Conservation (phyloP, 768 basidiomycete genomes). For the Lactarius deliciosus region DNA sequence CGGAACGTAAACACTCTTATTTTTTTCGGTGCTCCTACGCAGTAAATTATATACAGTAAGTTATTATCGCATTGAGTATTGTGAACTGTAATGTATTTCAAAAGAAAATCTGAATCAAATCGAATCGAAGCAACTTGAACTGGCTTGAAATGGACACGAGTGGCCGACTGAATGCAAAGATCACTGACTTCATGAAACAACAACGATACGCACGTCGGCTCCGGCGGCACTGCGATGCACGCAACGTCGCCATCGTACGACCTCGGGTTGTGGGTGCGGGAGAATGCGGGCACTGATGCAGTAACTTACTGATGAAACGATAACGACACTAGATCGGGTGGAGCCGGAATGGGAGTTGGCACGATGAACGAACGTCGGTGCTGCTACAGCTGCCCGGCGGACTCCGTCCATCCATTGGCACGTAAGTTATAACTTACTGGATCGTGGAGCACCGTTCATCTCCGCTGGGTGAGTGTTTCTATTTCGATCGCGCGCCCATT, state of each 20-base stretch:
- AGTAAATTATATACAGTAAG: neutral
- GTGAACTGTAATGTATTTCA: neutral
- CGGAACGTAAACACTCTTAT: neutral
- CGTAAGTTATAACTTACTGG: neutral
- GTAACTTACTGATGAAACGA: neutral
- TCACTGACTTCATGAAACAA: neutral
- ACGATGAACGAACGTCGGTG: neutral
- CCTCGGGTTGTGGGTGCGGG: neutral
- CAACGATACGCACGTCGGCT: neutral
- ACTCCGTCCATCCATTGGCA: neutral
- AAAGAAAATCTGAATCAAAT: neutral
- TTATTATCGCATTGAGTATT: neutral
- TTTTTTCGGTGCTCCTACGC: neutral
- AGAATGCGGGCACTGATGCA: neutral
- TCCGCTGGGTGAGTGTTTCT: neutral
- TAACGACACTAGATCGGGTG: neutral
- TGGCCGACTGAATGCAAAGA: neutral
- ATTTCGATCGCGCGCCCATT: constrained; percentile 4
- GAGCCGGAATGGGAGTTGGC: neutral
- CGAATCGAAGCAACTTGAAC: neutral
- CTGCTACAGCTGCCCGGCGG: neutral
- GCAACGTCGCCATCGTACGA: neutral
- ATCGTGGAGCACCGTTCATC: neutral
- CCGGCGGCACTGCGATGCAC: neutral
- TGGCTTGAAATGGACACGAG: neutral